Base-by-base conservation (phyloP, 768 basidiomycete genomes). In the Tylopilus rubrobrunneus region DNA sequence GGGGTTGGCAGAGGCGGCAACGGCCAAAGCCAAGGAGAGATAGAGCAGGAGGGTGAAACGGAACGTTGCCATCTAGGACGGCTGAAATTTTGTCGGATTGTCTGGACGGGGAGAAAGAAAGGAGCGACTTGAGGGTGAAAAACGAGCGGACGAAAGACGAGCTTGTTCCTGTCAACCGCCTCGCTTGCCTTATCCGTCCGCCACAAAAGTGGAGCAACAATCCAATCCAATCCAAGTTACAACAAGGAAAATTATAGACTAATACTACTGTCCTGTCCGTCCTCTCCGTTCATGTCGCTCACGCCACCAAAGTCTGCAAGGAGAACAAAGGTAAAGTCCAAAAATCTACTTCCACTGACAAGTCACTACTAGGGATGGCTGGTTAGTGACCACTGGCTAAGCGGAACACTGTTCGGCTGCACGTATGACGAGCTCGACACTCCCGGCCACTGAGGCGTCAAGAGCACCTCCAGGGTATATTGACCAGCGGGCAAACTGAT, bases 381-480 rank as follows among this genome's bases (percentile, higher is more conserved):
- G 29, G 79, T 86, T 57, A 91, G 68, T 34, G 80, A 77, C 96
- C 96, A 98, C 58, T 71, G 71, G 56, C 77, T 81, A 51, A 98
- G 69, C 2, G 83, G 63, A 17, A 98, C 93, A 36, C 76, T 76
- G 9, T 77, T 72, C 0, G 94, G 94, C 12, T 83, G 86, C 56
- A 48, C 67, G 43, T 69, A 87, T 79, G 70, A 83, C 86, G 75
- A 76, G 44, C 82, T 63, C 33, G 80, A 74, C 76, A 87, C 80
- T 28, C 81, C 84, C 37, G 76, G 70, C 93, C 94, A 98, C 64
- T 96, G 89, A n/a, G 96, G 97, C 70, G 83, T 93, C 75, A 98
- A 88, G 67, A 98, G 68, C 48, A 98, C 86, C 72, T 95, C 83
- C 45, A 97, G 70, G 15, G 74, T 87, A 71, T 90, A 86, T 45